Evolutionary conservation across 306 rosid species (phyloP), one percentile per base, ranked within the genome.

Genomic region (Acmispon strigosus): DNA sequence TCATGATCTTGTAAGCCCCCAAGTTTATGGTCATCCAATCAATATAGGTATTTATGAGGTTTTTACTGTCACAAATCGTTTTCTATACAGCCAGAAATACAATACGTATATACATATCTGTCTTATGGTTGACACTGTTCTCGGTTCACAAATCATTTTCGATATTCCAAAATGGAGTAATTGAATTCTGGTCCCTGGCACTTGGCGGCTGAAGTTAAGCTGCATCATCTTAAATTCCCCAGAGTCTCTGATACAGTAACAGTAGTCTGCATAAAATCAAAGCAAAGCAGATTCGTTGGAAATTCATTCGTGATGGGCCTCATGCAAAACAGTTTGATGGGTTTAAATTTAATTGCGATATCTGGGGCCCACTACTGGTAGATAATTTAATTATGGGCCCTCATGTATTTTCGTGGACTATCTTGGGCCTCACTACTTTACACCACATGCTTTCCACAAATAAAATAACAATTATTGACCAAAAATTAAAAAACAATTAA

Each of bases 121-220:
- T n/a, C n/a, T n/a, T n/a, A n/a, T n/a, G n/a, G n/a, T n/a, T n/a
- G n/a, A n/a, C n/a, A n/a, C n/a, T n/a, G n/a, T n/a, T n/a, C n/a
- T n/a, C n/a, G n/a, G n/a, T n/a, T n/a, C n/a, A n/a, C n/a, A n/a
- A n/a, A n/a, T n/a, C n/a, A n/a, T 22, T 22, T 22, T 22, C 27
- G 1, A 22, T n/a, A n/a, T n/a, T 1, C 37, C 1, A 39, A 43
- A 43, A 53, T 14, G 32, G 15, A 59, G 10, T 60, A 15, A 60
- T 60, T 60, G 6, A 58, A 66, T 58, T 63, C 44, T 34, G 72
- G 0, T 43, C 56, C 49, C 72, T 79, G 72, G 69, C 76, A 74
- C 16, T 3, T 74, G 48, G 71, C 65, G 68, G 83, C 83, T 73
- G 5, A 49, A 57, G 52, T 72, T 48, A 15, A 41, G 70, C 79